Conservation (phyloP, 257 asterid species). For the Solanum acaule region DNA sequence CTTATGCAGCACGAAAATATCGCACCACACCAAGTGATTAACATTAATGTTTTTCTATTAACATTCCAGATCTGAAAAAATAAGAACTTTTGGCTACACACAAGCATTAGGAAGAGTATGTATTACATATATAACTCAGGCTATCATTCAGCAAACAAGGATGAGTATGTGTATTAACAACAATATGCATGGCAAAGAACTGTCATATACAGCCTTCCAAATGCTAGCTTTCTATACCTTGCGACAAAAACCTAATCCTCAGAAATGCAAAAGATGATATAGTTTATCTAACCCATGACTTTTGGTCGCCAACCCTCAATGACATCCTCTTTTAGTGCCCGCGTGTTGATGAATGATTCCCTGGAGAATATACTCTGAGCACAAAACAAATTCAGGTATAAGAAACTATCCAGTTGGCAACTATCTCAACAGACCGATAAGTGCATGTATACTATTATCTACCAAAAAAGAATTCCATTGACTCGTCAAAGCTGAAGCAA, state of each 20-base stretch:
- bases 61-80: background rate
- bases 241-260: background rate
- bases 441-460: background rate
- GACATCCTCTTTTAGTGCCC: conserved; percentile 59
- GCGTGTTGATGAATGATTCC: conserved; percentile 70
- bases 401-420: background rate
- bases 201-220: background rate
- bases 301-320: conserved; percentile 92
- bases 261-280: background rate
- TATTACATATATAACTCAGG: background rate
- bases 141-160: background rate
- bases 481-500: background rate
- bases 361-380: conserved; percentile 61
- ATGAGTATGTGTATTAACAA: background rate
- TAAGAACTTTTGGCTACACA: background rate
- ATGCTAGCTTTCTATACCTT: background rate
- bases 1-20: background rate
- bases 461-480: background rate
- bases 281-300: conserved; percentile 39
- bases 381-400: conserved; percentile 4
- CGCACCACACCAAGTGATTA: background rate
- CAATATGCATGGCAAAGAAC: background rate
- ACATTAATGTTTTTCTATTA: background rate
- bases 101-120: background rate
- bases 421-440: background rate